Conservation (phyloP, 148 eudicot species). For the Arbutus unedo region DNA sequence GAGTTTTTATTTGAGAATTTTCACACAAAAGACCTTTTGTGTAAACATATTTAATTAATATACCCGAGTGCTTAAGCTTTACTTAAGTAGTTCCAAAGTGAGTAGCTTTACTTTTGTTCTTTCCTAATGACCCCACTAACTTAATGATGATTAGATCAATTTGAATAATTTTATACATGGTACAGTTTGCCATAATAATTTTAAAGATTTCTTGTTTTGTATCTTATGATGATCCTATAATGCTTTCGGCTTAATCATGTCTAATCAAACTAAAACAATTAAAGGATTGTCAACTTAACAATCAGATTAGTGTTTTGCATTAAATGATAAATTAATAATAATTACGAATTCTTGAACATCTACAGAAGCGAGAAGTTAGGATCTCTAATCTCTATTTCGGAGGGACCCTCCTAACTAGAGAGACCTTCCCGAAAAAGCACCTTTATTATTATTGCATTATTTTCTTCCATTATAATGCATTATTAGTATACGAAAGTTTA, state of each 20-base stretch:
- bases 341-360: neutral
- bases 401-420: too few relatives aligned
- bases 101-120: neutral
- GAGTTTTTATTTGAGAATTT: neutral
- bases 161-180: neutral
- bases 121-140: slow-evolving; percentile 8
- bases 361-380: too few relatives aligned
- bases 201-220: neutral
- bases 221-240: neutral
- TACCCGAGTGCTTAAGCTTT: slow-evolving; percentile 12
- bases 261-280: slow-evolving; percentile 4
- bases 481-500: too few relatives aligned
- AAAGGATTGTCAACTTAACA: slow-evolving; percentile 14
- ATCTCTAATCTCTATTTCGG: too few relatives aligned
- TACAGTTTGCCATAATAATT: neutral
- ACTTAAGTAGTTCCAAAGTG: slow-evolving; percentile 15
- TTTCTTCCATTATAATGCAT: too few relatives aligned
- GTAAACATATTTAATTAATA: slow-evolving; percentile 5
- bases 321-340: neutral
- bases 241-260: slow-evolving; percentile 21
- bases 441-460: too few relatives aligned
- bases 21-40: neutral
- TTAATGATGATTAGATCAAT: neutral
- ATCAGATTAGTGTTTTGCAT: slow-evolving; percentile 2
- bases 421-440: too few relatives aligned